Evolutionary conservation across 2,329 filamentous ascomycete genomes (phyloP).

Genomic region (Ceratocystis lukuohia): DNA sequence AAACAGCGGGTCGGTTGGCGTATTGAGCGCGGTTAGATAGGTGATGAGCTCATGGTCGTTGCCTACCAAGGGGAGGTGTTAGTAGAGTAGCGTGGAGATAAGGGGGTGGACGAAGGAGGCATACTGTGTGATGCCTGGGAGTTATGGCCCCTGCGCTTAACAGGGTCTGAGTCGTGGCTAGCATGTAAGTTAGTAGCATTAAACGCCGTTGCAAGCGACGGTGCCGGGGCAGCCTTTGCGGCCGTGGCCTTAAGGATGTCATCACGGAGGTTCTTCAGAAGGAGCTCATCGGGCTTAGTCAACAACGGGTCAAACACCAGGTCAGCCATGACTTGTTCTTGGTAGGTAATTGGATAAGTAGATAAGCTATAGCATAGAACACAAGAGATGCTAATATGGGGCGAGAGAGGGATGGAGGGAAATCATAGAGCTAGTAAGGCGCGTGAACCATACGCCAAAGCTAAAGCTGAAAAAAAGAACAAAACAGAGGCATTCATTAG

Average conservation of each 20-base stretch:
- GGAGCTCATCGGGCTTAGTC: constrained; percentile 30
- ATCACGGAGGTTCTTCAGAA: constrained; percentile 30
- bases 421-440: neutral
- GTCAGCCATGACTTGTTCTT: neutral
- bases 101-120: neutral
- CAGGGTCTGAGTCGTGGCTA: neutral
- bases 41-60: constrained; percentile 26
- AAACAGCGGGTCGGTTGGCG: constrained; percentile 31
- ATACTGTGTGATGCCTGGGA: neutral
- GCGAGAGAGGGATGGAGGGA: neutral
- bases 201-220: neutral
- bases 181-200: too few species aligned
- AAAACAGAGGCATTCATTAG: neutral
- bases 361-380: neutral
- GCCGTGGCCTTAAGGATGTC: constrained; percentile 26
- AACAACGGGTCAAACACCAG: constrained; percentile 30
- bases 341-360: too few species aligned
- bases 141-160: neutral
- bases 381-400: neutral
- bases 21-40: constrained; percentile 31
- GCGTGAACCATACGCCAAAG: neutral
- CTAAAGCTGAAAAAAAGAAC: neutral
- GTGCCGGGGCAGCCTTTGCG: neutral
- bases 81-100: neutral
- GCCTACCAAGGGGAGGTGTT: constrained; percentile 7